These are phyloP conservation scores for Alternaria sp. DNA, from an alignment of 2,329 filamentous ascomycete species.

Conservation along the genomic window DNA sequence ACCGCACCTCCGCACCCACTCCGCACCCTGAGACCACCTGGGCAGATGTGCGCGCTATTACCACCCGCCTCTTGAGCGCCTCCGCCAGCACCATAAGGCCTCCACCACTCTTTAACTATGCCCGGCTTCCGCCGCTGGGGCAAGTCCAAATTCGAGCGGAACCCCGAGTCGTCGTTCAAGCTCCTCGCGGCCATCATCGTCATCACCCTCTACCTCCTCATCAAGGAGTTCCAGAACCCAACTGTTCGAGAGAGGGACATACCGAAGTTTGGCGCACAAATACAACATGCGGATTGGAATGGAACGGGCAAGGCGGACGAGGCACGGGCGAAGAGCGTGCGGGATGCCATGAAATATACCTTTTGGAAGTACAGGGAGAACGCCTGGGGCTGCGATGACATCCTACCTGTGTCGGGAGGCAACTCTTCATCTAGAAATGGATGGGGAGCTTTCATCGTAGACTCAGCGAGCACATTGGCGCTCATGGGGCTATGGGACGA, in stretches of 20 bases:
- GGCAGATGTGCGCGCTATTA: constrained; percentile 29
- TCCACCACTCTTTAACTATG: constrained; percentile 27
- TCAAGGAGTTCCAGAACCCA: constrained; percentile 46
- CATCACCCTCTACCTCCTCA: constrained; percentile 50
- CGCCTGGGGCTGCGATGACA: constrained; percentile 51
- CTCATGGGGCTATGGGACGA: constrained; percentile 54
- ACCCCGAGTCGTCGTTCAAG: constrained; percentile 51
- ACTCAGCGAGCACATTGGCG: constrained; percentile 49
- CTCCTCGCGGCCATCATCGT: constrained; percentile 49
- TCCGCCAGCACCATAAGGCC: constrained; percentile 13
- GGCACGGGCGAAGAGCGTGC: constrained; percentile 41
- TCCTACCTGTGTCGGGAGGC: constrained; percentile 48
- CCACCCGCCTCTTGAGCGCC: constrained; percentile 24
- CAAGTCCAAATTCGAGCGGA: constrained; percentile 47
- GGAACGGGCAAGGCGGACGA: constrained; percentile 44
- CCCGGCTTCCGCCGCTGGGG: constrained; percentile 46
- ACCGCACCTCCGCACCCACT: constrained; percentile 23
- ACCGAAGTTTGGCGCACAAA: constrained; percentile 30
- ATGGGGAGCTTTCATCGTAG: constrained; percentile 53
- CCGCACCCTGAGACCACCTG: constrained; percentile 21
- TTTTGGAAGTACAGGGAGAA: constrained; percentile 49
- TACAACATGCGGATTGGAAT: constrained; percentile 46
- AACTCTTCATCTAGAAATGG: constrained; percentile 47
- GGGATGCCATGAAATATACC: constrained; percentile 49
- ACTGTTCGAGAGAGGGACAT: constrained; percentile 25